Conservation (phyloP, 305 asterid species). For the Withania somnifera region DNA sequence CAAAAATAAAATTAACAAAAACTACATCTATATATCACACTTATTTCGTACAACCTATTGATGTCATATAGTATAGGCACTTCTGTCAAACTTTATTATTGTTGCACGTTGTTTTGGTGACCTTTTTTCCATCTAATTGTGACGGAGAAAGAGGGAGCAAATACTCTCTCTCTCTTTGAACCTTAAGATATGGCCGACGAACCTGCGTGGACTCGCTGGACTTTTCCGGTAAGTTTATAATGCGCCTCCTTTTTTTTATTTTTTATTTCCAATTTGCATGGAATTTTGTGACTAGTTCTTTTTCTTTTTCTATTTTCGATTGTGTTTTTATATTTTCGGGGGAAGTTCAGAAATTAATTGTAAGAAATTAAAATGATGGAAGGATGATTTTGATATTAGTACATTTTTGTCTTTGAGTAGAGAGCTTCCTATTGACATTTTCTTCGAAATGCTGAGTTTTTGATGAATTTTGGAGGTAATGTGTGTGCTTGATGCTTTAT, state of each 20-base stretch:
- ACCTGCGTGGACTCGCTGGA: conserved; percentile 66
- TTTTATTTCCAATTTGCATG: neutral
- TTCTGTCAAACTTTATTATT: too few species aligned
- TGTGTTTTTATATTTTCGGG: too few species aligned
- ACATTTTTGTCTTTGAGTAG: neutral
- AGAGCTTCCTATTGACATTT: neutral
- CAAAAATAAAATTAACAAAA: too few species aligned
- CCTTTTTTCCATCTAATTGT: too few species aligned
- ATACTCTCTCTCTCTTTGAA: neutral
- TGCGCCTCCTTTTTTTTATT: neutral
- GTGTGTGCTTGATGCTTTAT: too few species aligned
- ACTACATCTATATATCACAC: too few species aligned
- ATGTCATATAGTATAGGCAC: too few species aligned
- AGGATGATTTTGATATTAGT: neutral
- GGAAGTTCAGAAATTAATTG: neutral
- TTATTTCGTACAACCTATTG: too few species aligned
- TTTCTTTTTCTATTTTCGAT: too few species aligned
- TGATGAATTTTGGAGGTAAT: too few species aligned
- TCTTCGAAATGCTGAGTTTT: neutral
- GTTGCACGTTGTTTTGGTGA: too few species aligned
- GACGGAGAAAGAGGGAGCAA: neutral
- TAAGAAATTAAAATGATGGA: neutral
- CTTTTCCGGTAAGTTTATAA: conserved; percentile 36
- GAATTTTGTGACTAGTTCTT: too few species aligned
- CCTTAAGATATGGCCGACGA: conserved; percentile 36